Evolutionary conservation across 148 eudicot genomes (phyloP).

Genomic region (Persicaria maculosa): DNA sequence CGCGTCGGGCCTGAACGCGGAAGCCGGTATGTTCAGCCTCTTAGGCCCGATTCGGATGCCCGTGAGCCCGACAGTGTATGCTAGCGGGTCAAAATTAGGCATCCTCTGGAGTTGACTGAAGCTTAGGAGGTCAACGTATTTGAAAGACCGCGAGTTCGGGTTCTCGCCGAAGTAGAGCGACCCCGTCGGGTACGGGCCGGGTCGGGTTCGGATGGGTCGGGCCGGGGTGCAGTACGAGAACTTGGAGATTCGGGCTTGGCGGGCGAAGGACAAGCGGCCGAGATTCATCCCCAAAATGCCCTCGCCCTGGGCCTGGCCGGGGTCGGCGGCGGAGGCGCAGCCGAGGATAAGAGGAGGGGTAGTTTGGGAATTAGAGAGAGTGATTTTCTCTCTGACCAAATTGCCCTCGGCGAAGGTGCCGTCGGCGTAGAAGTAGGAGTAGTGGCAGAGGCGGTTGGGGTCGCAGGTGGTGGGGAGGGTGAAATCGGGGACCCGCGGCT

Average conservation of each 20-base stretch:
- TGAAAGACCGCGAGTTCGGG: not conserved
- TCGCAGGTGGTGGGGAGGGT: conserved; percentile 11
- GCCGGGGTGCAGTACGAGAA: conserved; percentile 3
- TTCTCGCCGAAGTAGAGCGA: conserved; percentile 5
- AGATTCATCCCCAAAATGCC: conserved; percentile 11
- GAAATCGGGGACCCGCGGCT: conserved; percentile 4
- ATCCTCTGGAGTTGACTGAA: not conserved
- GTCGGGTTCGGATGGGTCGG: not conserved
- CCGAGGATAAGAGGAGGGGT: conserved; percentile 10
- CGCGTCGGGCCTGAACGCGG: not conserved
- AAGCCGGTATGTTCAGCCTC: not conserved
- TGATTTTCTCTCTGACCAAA: not conserved
- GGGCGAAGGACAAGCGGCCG: not conserved
- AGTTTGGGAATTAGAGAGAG: not conserved
- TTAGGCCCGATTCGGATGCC: not conserved
- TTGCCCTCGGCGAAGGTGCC: conserved; percentile 10
- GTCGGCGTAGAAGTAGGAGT: conserved; percentile 12
- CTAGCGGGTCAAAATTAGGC: conserved; percentile 6
- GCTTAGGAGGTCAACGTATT: not conserved
- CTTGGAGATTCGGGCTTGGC: not conserved
- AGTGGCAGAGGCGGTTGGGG: conserved; percentile 13
- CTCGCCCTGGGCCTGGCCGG: conserved; percentile 8
- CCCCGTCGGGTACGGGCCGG: not conserved
- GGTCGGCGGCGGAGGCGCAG: not conserved
- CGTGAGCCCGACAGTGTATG: conserved; percentile 2